A percentile compares a stretch with the other conserved stretches of the same genome.
Conservation (phyloP, 2,329 filamentous ascomycete genomes). For the Paecilomyces fulvus region DNA sequence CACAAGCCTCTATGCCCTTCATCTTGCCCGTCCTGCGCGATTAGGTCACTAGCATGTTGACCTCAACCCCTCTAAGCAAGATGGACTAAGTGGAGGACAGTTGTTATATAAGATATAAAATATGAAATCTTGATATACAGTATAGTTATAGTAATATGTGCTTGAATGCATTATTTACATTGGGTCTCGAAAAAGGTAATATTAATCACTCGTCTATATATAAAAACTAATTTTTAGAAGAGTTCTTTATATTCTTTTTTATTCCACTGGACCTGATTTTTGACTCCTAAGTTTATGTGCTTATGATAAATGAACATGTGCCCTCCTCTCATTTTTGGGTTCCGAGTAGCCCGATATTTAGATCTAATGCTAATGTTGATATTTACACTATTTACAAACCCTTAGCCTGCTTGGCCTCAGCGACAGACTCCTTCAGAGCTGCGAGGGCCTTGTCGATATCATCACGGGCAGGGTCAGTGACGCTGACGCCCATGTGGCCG, state of each 20-base stretch:
- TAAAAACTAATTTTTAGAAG: background rate
- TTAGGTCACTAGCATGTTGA: too few relatives aligned
- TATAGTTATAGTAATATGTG: too few relatives aligned
- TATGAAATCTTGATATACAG: too few relatives aligned
- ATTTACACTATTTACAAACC: slow-evolving; percentile 20
- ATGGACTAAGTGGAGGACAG: too few relatives aligned
- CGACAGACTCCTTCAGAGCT: slow-evolving; percentile 64
- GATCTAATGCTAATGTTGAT: background rate
- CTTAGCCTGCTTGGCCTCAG: slow-evolving; percentile 61
- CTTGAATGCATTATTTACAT: too few relatives aligned
- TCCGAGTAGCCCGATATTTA: background rate
- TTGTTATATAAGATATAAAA: too few relatives aligned
- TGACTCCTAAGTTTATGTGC: background rate
- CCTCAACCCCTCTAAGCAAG: too few relatives aligned
- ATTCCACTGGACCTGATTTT: background rate
- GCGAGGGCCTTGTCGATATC: slow-evolving; percentile 80
- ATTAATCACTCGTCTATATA: background rate
- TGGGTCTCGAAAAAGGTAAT: too few relatives aligned
- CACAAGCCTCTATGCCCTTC: too few relatives aligned
- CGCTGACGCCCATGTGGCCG: slow-evolving; percentile 95
- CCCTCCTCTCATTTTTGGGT: background rate
- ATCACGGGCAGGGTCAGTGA: slow-evolving; percentile 66
- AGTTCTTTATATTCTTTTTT: background rate
- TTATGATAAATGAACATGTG: background rate
- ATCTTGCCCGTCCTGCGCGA: too few relatives aligned